Evolutionary conservation across 1,284 basidiomycete species (phyloP).

Genomic region (Ustilago tritici): DNA sequence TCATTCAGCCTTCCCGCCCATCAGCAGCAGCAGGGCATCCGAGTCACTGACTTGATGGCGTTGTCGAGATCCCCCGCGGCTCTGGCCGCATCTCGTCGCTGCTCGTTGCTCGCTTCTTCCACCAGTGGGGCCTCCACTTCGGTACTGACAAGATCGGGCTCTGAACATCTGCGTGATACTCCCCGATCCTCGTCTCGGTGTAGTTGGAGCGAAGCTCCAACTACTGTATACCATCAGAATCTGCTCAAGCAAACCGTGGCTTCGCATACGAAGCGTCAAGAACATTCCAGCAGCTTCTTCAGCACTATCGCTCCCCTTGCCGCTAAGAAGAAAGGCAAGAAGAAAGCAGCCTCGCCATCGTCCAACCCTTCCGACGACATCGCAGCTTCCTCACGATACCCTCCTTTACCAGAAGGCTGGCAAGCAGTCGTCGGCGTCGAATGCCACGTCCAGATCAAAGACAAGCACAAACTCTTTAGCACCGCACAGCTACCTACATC

Average conservation of each 20-base stretch:
- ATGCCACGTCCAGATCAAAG: constrained; percentile 92
- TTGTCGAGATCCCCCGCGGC: constrained; percentile 13
- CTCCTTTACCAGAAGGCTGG: constrained; percentile 61
- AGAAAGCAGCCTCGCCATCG: constrained; percentile 16
- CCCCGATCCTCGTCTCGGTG: neutral
- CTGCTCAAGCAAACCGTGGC: neutral
- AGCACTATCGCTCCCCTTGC: neutral
- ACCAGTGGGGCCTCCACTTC: constrained; percentile 10
- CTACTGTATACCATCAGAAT: neutral
- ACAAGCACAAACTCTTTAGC: constrained; percentile 89
- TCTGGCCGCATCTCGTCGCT: constrained; percentile 18
- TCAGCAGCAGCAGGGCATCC: neutral
- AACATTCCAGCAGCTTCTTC: neutral
- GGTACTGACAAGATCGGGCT: neutral
- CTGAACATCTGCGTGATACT: neutral
- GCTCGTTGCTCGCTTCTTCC: constrained; percentile 3
- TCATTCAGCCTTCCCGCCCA: neutral
- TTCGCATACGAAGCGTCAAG: no score
- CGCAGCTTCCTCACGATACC: constrained; percentile 27
- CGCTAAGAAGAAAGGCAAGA: constrained; percentile 44
- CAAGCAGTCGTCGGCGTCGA: constrained; percentile 88
- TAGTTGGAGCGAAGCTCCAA: neutral
- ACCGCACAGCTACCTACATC: constrained; percentile 72
- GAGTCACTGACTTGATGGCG: neutral
- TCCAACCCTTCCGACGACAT: neutral